These are phyloP conservation scores for Vitis cinerea DNA, from an alignment of 164 flowering plant genomes.

Conservation along the genomic window DNA sequence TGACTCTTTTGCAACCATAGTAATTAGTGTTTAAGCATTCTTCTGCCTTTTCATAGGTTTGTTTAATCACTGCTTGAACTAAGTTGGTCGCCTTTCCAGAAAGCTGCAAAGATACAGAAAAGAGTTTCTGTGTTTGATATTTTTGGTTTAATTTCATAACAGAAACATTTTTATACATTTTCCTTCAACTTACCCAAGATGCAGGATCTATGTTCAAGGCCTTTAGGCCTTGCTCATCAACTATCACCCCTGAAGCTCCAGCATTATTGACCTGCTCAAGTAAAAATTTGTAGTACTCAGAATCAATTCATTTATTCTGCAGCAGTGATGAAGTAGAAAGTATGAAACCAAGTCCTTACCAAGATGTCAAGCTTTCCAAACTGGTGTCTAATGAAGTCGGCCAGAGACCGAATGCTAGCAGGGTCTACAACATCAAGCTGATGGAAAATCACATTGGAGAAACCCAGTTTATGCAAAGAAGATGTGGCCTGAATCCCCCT, in stretches of 20 bases:
- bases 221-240: slow-evolving; percentile 48
- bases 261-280: slow-evolving; percentile 63
- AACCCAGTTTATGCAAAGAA: slow-evolving; percentile 34
- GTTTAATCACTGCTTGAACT: slow-evolving; percentile 46
- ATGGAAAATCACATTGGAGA: slow-evolving; percentile 51
- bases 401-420: slow-evolving; percentile 41
- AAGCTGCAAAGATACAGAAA: slow-evolving; percentile 33
- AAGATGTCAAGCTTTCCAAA: slow-evolving; percentile 66
- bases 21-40: slow-evolving; percentile 54
- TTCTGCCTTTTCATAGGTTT: slow-evolving; percentile 41
- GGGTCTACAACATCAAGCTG: slow-evolving; percentile 59
- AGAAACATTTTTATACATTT: neutral
- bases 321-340: too few species aligned
- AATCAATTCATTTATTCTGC: too few species aligned
- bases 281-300: too few species aligned
- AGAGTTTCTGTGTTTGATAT: too few species aligned
- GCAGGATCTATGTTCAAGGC: slow-evolving; percentile 50
- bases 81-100: slow-evolving; percentile 56
- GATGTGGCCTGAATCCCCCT: slow-evolving; percentile 51
- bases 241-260: slow-evolving; percentile 53
- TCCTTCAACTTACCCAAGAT: slow-evolving; percentile 38
- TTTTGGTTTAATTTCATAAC: too few species aligned
- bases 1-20: slow-evolving; percentile 48
- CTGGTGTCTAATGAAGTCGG: slow-evolving; percentile 34
- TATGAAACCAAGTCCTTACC: slow-evolving; percentile 28